Evolutionary conservation across 169 alveolate genomes (phyloP).

Genomic region (Cryptosporidium ubiquitum): DNA sequence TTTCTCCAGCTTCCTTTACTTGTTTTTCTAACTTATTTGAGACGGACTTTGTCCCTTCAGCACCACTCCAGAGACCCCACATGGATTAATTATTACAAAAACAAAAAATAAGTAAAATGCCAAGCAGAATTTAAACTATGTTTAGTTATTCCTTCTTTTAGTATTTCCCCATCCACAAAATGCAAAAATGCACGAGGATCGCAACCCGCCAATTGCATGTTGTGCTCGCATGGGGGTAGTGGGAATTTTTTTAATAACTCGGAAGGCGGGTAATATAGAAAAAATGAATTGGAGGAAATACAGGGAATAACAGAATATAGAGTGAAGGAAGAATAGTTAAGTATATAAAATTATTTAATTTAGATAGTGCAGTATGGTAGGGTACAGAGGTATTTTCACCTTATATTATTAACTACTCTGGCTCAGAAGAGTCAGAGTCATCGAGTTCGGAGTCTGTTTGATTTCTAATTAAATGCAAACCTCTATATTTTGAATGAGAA

Average conservation of each 20-base stretch:
- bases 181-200: neutral
- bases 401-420: neutral
- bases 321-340: no score
- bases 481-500: slow-evolving; percentile 36
- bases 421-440: slow-evolving; percentile 34
- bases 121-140: neutral
- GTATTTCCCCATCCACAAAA: neutral
- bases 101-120: neutral
- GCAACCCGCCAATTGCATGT: neutral
- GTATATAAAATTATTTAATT: no score
- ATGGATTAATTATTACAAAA: neutral
- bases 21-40: neutral
- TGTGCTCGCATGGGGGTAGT: neutral
- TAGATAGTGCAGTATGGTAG: neutral
- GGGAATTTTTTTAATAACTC: neutral
- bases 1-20: neutral
- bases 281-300: neutral
- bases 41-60: neutral
- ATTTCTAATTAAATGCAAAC: slow-evolving; percentile 37
- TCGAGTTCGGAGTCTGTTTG: no score
- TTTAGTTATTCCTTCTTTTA: neutral
- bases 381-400: neutral
- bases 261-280: neutral
- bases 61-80: slow-evolving; percentile 16
- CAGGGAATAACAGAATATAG: neutral